Percentiles rank a stretch among this genome's conserved stretches.
These are phyloP conservation scores for Isabelozyma heimii DNA, from an alignment of 805 yeast genomes.

Conservation along the genomic window DNA sequence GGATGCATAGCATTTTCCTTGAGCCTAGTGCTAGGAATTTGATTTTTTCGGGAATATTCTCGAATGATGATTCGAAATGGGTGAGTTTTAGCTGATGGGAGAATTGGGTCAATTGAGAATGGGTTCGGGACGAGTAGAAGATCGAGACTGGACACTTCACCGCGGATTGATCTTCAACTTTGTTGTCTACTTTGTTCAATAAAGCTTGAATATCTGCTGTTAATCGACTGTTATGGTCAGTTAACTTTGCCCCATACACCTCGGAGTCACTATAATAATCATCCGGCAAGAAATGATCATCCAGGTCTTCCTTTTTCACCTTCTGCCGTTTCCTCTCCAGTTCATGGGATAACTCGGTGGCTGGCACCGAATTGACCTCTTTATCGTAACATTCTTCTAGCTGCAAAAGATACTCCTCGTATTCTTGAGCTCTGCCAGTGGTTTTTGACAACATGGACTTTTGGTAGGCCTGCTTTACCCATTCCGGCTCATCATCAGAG, in stretches of 20 bases:
- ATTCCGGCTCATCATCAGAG: conserved; percentile 62
- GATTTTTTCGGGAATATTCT: conserved; percentile 45
- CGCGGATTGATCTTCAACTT: conserved; percentile 3
- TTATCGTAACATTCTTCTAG: conserved; percentile 21
- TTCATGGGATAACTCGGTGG: neutral
- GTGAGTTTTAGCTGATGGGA: conserved; percentile 67
- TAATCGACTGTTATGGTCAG: conserved; percentile 28
- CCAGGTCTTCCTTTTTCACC: conserved; percentile 3
- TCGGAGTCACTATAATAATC: conserved; percentile 35
- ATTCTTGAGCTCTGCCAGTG: conserved; percentile 28
- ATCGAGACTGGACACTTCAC: conserved; percentile 43
- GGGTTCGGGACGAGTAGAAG: conserved; percentile 81
- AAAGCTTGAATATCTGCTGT: conserved; percentile 48
- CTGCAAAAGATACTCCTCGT: conserved; percentile 39
- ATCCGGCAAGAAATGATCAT: conserved; percentile 24
- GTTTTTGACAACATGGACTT: conserved; percentile 29
- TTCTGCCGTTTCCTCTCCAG: conserved; percentile 5
- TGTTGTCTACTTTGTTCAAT: conserved; percentile 30
- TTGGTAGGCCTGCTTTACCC: conserved; percentile 50
- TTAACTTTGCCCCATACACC: conserved; percentile 7
- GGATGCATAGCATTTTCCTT: conserved; percentile 79
- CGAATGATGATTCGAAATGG: conserved; percentile 59
- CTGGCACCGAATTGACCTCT: conserved; percentile 10
- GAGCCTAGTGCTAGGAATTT: conserved; percentile 79
- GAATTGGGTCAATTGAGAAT: conserved; percentile 83